Evolutionary conservation across 1,284 basidiomycete species (phyloP).

Genomic region (Cutaneotrichosporon sp.): DNA sequence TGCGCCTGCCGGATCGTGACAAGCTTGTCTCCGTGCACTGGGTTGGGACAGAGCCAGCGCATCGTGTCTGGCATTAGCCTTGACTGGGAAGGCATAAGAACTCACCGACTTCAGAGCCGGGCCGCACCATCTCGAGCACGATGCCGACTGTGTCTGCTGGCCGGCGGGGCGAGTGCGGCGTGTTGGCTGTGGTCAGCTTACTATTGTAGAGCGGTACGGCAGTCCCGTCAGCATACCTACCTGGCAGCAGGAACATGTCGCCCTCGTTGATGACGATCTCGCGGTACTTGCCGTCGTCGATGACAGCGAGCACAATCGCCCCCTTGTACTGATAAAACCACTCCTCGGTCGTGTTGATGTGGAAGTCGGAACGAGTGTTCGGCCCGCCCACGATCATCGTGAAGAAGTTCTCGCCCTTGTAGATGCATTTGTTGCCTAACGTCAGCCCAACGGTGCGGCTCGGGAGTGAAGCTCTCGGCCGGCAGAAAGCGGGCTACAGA

Average conservation of each 20-base stretch:
- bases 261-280: constrained; percentile 90
- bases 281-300: constrained; percentile 78
- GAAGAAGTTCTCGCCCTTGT: constrained; percentile 75
- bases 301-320: constrained; percentile 77
- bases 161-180: constrained; percentile 89
- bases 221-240: constrained; percentile 53
- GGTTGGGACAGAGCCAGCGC: constrained; percentile 83
- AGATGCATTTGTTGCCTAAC: constrained; percentile 73
- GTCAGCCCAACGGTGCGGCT: too few species aligned
- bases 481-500: too few species aligned
- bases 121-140: constrained; percentile 88
- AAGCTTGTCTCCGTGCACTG: constrained; percentile 61
- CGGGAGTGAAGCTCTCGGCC: too few species aligned
- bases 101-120: constrained; percentile 53
- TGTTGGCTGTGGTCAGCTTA: constrained; percentile 61
- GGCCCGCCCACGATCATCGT: constrained; percentile 92
- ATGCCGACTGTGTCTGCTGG: constrained; percentile 87
- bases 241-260: constrained; percentile 91
- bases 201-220: too few species aligned
- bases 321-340: constrained; percentile 97
- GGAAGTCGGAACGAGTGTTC: constrained; percentile 86
- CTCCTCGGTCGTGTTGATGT: constrained; percentile 91
- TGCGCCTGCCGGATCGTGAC: constrained; percentile 79
- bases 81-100: too few species aligned
- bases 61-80: constrained; percentile 63